phyloP scores from a whole-genome alignment of 495 filamentous ascomycete species.

The Collariella sp. region DNA sequence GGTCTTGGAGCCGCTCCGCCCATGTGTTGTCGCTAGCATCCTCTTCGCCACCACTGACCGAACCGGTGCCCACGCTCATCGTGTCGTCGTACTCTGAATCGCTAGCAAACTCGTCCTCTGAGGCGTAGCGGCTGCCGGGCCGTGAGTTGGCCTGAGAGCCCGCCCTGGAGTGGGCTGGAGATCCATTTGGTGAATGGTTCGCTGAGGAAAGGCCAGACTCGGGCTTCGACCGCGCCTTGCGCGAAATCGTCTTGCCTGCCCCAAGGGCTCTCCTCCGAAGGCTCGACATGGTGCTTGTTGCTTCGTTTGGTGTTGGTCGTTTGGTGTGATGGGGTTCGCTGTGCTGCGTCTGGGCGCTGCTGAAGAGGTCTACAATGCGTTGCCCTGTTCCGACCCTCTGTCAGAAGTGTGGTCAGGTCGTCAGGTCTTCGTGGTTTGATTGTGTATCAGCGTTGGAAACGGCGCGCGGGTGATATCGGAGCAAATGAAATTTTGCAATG shows the following conservation, averaged over 20 bases:
- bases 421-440: neutral
- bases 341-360: neutral
- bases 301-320: neutral
- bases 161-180: conserved; percentile 18
- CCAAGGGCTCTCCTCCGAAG: conserved; percentile 73
- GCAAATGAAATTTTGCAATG: neutral
- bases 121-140: conserved; percentile 52
- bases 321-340: neutral
- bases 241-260: conserved; percentile 85
- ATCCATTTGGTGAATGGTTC: conserved; percentile 26
- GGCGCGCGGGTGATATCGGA: neutral
- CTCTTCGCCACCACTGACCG: conserved; percentile 31
- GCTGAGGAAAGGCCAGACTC: conserved; percentile 54
- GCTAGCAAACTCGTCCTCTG: conserved; percentile 75
- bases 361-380: neutral
- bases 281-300: conserved; percentile 53
- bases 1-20: conserved; percentile 58
- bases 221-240: conserved; percentile 70
- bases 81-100: conserved; percentile 37
- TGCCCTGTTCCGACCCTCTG: neutral
- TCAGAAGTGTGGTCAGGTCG: neutral
- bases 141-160: conserved; percentile 40
- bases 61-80: conserved; percentile 27
- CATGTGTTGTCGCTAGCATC: conserved; percentile 51
- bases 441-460: conserved; percentile 1